These are phyloP conservation scores for Hymenoscyphus linearis DNA, from an alignment of 2,329 filamentous ascomycete genomes.

Conservation along the genomic window DNA sequence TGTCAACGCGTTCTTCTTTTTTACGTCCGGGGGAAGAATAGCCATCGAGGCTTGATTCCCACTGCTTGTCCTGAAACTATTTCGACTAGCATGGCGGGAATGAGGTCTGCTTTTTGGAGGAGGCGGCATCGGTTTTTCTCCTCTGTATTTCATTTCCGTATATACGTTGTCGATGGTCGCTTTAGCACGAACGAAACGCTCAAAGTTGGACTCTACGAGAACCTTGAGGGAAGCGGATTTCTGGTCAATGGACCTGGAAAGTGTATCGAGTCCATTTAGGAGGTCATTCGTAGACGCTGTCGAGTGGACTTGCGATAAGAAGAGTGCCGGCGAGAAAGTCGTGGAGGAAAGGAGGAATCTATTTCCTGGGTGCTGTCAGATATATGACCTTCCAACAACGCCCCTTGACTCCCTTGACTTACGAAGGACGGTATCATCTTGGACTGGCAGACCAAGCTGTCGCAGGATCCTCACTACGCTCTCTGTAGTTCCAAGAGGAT, in stretches of 20 bases:
- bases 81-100: conserved; percentile 33
- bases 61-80: conserved; percentile 37
- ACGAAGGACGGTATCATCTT: conserved; percentile 78
- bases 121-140: conserved; percentile 42
- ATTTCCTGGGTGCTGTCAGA: conserved; percentile 53
- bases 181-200: conserved; percentile 95
- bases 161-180: conserved; percentile 98
- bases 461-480: conserved; percentile 80
- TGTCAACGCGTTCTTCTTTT: conserved; percentile 81
- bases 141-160: conserved; percentile 85
- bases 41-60: conserved; percentile 30
- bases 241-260: conserved; percentile 91
- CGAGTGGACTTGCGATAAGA: conserved; percentile 87
- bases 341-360: conserved; percentile 94
- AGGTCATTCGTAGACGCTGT: conserved; percentile 78
- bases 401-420: conserved; percentile 34
- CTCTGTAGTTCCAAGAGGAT: conserved; percentile 81
- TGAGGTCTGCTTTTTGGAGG: conserved; percentile 33
- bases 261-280: conserved; percentile 73
- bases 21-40: conserved; percentile 43
- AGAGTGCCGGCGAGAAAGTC: conserved; percentile 86
- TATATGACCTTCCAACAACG: too few species aligned
- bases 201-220: conserved; percentile 95
- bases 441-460: conserved; percentile 70
- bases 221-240: conserved; percentile 96